Evolutionary conservation across 371 early-diverging fungal genomes (phyloP), one percentile per base, ranked within the genome.

Genomic region (Amoeboaphelidium protococcarum): DNA sequence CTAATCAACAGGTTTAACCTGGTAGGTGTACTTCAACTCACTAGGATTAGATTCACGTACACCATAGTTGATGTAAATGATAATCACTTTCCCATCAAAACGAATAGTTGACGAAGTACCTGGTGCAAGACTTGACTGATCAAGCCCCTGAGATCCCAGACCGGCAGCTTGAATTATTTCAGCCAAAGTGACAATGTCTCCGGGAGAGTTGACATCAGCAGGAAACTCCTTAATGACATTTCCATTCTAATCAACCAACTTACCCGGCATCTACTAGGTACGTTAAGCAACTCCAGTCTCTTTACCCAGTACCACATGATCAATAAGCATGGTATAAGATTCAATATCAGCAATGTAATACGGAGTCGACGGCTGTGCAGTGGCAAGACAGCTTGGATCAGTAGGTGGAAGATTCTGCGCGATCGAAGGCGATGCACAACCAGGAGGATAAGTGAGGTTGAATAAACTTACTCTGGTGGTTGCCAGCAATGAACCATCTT

Each of bases 221-320:
- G 22, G 23, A n/a, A 40, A 41, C 0, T 23, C 16, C 25, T n/a
- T 10, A 16, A 19, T 25, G 16, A 42, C 22, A 40, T 1, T 25
- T 22, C 45, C 26, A n/a, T 47, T 52, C 0, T 50, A 13, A 2
- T 49, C 23, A 46, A 48, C 25, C 25, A 58, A 21, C 20, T 21
- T 20, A 3, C 60, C 60, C 23, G 47, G 54, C 56, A 65, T 56
- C 23, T 56, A 44, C 26, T 63, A 60, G 26, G 59, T 62, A 24
- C 65, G 58, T 20, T 58, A 45, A 41, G 61, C 54, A 3, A 62
- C 23, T 1, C 53, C 54, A 2, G 60, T 58, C 0, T 52, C 45
- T 40, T 57, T 48, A 4, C 62, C 60, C 13, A 66, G 59, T 23
- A 71, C 59, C 23, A 65, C 59, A 52, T 71, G 72, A 40, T 71